A percentile compares a stretch with the other conserved stretches of the same genome.
These are phyloP conservation scores for Camelina hispida DNA, from an alignment of 345 rosid genomes.

Conservation along the genomic window DNA sequence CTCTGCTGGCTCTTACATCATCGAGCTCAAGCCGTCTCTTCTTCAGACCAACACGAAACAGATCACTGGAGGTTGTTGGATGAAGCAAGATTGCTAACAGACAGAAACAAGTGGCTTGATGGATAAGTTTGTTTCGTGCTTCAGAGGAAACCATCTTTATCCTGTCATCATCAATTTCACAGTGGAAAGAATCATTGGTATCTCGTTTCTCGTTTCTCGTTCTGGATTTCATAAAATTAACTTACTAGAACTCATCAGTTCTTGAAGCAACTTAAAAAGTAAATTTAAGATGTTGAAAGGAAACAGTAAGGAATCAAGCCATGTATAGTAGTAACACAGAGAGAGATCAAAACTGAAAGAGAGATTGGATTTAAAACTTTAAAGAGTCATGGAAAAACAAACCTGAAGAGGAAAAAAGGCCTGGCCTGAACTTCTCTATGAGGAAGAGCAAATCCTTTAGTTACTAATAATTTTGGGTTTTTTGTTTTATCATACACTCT, in stretches of 20 bases:
- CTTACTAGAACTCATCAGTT: not conserved
- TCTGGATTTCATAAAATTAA: not conserved
- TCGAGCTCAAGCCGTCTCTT: constrained; percentile 58
- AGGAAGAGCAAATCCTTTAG: not conserved
- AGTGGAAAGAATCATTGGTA: not conserved
- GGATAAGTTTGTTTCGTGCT: constrained; percentile 48
- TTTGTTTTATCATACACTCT: no score
- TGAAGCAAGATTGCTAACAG: constrained; percentile 50
- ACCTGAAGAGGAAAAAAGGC: not conserved
- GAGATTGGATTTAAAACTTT: not conserved
- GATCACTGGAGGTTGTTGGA: constrained; percentile 55
- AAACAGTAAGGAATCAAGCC: not conserved
- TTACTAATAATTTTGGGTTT: not conserved
- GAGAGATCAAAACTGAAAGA: not conserved
- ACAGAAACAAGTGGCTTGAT: constrained; percentile 50
- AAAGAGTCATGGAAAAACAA: not conserved
- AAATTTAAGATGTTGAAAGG: no score
- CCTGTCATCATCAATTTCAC: not conserved
- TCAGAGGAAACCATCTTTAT: constrained; percentile 27
- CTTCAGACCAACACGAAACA: constrained; percentile 66
- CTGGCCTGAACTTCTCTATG: not conserved
- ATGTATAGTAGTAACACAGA: not conserved
- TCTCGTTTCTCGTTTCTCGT: not conserved
- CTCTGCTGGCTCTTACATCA: constrained; percentile 50
- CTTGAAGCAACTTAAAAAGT: not conserved